Evolutionary conservation across 2,329 filamentous ascomycete genomes (phyloP).

Genomic region (Botryotinia calthae): DNA sequence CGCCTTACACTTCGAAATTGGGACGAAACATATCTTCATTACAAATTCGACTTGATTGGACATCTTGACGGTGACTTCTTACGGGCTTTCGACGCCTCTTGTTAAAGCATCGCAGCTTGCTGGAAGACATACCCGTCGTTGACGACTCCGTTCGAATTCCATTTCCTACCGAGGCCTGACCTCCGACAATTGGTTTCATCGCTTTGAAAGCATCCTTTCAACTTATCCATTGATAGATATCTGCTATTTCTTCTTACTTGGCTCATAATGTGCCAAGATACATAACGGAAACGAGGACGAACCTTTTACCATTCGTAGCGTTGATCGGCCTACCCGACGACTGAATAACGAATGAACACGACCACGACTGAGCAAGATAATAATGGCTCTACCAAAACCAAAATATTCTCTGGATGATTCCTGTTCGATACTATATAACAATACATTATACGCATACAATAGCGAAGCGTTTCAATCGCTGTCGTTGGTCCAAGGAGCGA

Average conservation of each 20-base stretch:
- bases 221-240: not conserved
- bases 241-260: slow-evolving; percentile 2
- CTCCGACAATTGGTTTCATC: slow-evolving; percentile 14
- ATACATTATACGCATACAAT: slow-evolving; percentile 83
- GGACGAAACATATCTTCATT: slow-evolving; percentile 12
- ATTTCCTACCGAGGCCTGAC: not conserved
- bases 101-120: slow-evolving; percentile 1
- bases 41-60: slow-evolving; percentile 7
- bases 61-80: slow-evolving; percentile 21
- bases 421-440: slow-evolving; percentile 77
- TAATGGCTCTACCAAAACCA: slow-evolving; percentile 59
- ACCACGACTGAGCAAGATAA: slow-evolving; percentile 23
- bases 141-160: slow-evolving; percentile 12
- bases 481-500: slow-evolving; percentile 61
- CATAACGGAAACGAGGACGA: slow-evolving; percentile 11
- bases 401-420: slow-evolving; percentile 67
- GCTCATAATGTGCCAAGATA: slow-evolving; percentile 18
- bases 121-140: slow-evolving; percentile 14
- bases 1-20: slow-evolving; percentile 7
- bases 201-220: slow-evolving; percentile 21
- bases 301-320: slow-evolving; percentile 13
- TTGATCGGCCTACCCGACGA: slow-evolving; percentile 18
- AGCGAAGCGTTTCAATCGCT: slow-evolving; percentile 72
- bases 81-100: not conserved
- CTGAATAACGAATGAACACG: slow-evolving; percentile 22